phyloP scores from a whole-genome alignment of 2,329 filamentous ascomycete species.

The Fusarium sp. region DNA sequence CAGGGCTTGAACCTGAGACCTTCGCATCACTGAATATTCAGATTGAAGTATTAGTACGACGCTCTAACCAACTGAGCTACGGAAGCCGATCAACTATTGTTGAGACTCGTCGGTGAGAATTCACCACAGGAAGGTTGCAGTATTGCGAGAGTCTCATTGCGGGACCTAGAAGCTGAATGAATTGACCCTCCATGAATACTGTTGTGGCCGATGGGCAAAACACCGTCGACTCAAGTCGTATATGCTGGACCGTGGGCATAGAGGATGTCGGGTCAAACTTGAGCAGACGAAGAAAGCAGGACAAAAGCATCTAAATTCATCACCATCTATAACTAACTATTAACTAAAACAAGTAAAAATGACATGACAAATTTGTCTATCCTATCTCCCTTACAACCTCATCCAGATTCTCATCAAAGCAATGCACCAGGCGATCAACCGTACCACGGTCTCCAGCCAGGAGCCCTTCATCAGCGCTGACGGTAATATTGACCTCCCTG shows the following conservation, averaged over 20 bases:
- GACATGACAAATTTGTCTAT: neutral
- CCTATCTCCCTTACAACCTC: neutral
- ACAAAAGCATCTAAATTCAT: no score
- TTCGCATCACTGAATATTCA: neutral
- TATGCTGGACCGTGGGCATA: neutral
- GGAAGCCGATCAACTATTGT: neutral
- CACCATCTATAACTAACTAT: neutral
- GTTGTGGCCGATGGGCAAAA: neutral
- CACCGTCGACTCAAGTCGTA: no score
- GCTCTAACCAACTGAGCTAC: constrained; percentile 2
- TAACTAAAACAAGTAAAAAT: neutral
- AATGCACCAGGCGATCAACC: neutral
- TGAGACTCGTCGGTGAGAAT: fast-evolving
- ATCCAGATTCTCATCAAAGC: neutral
- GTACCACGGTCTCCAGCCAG: neutral
- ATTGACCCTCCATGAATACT: neutral
- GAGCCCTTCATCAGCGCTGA: neutral
- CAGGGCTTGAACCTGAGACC: constrained; percentile 1
- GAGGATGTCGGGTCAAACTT: neutral
- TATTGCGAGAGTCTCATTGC: neutral
- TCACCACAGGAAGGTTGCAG: fast-evolving
- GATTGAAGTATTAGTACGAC: neutral
- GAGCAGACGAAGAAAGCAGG: no score
- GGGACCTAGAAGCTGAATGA: neutral
- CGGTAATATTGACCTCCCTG: neutral